Evolutionary conservation across 1,139 yeast genomes (phyloP).

Genomic region (Geotrichum bryndzae): DNA sequence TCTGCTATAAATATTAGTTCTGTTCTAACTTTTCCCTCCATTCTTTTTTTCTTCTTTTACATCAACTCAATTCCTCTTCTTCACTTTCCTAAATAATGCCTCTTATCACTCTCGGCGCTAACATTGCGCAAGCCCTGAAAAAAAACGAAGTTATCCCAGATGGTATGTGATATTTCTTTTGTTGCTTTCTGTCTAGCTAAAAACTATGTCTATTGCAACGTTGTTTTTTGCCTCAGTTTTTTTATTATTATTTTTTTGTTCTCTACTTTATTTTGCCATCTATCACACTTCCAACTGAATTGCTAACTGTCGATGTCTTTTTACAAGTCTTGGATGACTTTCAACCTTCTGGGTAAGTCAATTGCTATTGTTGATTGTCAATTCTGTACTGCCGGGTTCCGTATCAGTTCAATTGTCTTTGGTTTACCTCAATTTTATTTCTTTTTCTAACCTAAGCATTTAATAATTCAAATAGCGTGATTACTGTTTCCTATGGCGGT

Average conservation of each 20-base stretch:
- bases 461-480: constrained; percentile 26
- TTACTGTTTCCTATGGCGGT: constrained; percentile 45
- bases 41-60: not conserved
- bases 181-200: not conserved
- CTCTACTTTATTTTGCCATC: too few species aligned
- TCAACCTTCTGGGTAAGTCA: constrained; percentile 29
- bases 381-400: not conserved
- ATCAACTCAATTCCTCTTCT: not conserved
- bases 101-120: constrained; percentile 50
- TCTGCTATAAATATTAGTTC: too few species aligned
- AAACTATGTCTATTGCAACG: too few species aligned
- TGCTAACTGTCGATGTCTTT: not conserved
- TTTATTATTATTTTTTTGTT: not conserved
- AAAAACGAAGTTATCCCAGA: constrained; percentile 62
- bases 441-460: not conserved
- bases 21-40: not conserved
- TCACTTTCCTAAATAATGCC: constrained; percentile 8
- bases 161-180: constrained; percentile 39
- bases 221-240: not conserved
- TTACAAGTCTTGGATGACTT: constrained; percentile 33
- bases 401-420: not conserved
- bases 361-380: constrained; percentile 16
- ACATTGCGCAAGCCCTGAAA: constrained; percentile 53
- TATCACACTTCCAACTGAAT: not conserved
- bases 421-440: constrained; percentile 1